Percentiles rank a stretch among this genome's conserved stretches.
These are phyloP conservation scores for Rhodotorula sp. DNA, from an alignment of 1,284 basidiomycete species.

Conservation along the genomic window DNA sequence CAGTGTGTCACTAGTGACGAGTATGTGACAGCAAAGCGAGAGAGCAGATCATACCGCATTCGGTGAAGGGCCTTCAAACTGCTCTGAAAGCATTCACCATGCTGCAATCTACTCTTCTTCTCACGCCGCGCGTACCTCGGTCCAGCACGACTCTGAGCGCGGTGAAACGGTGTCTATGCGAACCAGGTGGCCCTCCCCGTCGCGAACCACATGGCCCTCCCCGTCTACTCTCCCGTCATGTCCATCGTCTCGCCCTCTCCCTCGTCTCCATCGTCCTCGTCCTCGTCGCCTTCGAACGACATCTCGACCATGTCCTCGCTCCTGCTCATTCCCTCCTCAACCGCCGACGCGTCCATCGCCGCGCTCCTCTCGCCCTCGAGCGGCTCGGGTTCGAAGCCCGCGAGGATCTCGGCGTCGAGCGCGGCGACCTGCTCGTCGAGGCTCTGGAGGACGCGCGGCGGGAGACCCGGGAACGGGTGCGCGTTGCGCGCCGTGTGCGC, in stretches of 20 bases:
- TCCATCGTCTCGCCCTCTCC: constrained; percentile 37
- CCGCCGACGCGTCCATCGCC: not conserved
- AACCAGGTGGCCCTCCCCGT: no score
- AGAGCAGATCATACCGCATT: no score
- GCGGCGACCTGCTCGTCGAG: constrained; percentile 46
- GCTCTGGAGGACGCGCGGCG: constrained; percentile 48
- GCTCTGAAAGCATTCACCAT: no score
- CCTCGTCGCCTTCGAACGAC: not conserved
- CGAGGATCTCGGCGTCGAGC: constrained; percentile 26
- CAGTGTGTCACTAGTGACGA: no score
- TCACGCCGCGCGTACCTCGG: no score
- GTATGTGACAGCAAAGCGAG: no score
- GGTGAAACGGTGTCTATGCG: no score
- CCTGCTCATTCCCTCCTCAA: not conserved
- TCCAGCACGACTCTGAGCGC: no score
- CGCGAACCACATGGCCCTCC: no score
- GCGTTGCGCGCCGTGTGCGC: constrained; percentile 9
- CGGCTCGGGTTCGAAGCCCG: not conserved
- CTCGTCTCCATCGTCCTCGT: constrained; percentile 8
- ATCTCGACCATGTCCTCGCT: constrained; percentile 13
- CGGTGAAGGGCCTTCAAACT: no score
- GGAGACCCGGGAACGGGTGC: constrained; percentile 40
- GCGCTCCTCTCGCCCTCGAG: not conserved
- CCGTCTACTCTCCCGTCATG: constrained; percentile 19
- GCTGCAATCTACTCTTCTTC: no score